Evolutionary conservation across 202 grass and related monocot species (phyloP), one percentile per base, ranked within the genome.

Genomic region (Tripidium arundinaceum): DNA sequence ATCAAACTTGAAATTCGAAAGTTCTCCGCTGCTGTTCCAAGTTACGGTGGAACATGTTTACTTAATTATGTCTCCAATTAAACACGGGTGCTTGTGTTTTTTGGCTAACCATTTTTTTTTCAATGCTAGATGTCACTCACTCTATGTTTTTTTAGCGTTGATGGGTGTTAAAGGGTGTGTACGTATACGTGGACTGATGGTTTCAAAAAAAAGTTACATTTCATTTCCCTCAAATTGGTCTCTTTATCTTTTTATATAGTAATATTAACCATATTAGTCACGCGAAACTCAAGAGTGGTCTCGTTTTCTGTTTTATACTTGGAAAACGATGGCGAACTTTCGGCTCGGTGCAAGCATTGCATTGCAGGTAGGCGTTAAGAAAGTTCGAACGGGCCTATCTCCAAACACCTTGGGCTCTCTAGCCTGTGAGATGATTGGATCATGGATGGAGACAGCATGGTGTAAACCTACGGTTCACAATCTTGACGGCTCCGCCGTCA

Each of bases 281-380:
- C 54, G 21, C 9, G 54, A 57, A 57, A 24, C 54, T 4, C 21
- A 40, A 4, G 29, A 26, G 19, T 57, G 33, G 49, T 26, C 13
- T 43, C 15, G 0, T 43, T 65, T 76, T n/a, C n/a, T n/a, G n/a
- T 80, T 26, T 73, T 67, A 3, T 61, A 47, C 70, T 15, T 39
- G 11, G 77, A 80, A 86, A 75, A 57, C 58, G 77, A 61, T 33
- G 4, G 40, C 10, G 70, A 74, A 80, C 69, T 4, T 86, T 75
- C 69, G 1, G 15, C 19, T 28, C 9, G 19, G 6, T 8, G 33
- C 18, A 33, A 52, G 24, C 6, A 65, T 52, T 8, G 50, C 50
- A 38, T 33, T 33, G 31, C 31, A 33, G 7, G 34, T 52, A 58
- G 54, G 54, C 54, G 54, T 58, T 25, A 25, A 24, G 71, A 65